These are phyloP conservation scores for Gyromitra esculenta DNA, from an alignment of 2,329 filamentous ascomycete genomes.

Conservation along the genomic window DNA sequence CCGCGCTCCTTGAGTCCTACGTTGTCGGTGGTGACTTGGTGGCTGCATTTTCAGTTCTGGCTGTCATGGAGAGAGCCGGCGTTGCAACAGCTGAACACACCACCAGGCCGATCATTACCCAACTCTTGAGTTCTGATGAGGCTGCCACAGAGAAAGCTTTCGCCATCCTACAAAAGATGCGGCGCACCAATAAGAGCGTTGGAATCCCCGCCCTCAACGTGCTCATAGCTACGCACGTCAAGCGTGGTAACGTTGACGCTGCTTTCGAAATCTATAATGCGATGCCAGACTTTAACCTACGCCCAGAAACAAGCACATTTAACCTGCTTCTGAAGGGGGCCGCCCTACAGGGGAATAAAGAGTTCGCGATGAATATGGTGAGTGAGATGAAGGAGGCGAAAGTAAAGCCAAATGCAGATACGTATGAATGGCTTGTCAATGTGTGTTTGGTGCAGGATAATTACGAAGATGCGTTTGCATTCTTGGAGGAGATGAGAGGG, in stretches of 20 bases:
- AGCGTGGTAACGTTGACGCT: constrained; percentile 62
- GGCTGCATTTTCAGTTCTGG: constrained; percentile 74
- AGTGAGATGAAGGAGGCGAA: constrained; percentile 70
- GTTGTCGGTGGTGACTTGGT: constrained; percentile 68
- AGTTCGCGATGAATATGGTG: constrained; percentile 70
- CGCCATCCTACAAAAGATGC: constrained; percentile 16
- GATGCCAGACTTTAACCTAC: constrained; percentile 63
- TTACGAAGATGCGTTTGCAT: constrained; percentile 64
- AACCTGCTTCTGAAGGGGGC: constrained; percentile 69
- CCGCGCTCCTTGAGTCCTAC: constrained; percentile 79
- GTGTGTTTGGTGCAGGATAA: constrained; percentile 64
- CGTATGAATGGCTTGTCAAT: constrained; percentile 71
- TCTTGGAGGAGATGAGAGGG: constrained; percentile 65
- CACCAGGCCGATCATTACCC: constrained; percentile 68
- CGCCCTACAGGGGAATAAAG: constrained; percentile 62
- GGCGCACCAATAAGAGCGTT: constrained; percentile 54
- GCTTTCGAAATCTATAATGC: constrained; percentile 71
- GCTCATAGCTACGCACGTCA: constrained; percentile 66
- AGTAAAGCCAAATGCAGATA: constrained; percentile 67
- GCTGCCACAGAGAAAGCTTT: constrained; percentile 20
- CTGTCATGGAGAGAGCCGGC: constrained; percentile 76
- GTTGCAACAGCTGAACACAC: constrained; percentile 68
- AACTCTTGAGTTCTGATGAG: constrained; percentile 21
- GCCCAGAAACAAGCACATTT: constrained; percentile 67
- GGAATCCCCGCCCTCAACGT: constrained; percentile 62